Base-by-base conservation (phyloP, 2,329 filamentous ascomycete genomes). In the Colletotrichum brevisporum region DNA sequence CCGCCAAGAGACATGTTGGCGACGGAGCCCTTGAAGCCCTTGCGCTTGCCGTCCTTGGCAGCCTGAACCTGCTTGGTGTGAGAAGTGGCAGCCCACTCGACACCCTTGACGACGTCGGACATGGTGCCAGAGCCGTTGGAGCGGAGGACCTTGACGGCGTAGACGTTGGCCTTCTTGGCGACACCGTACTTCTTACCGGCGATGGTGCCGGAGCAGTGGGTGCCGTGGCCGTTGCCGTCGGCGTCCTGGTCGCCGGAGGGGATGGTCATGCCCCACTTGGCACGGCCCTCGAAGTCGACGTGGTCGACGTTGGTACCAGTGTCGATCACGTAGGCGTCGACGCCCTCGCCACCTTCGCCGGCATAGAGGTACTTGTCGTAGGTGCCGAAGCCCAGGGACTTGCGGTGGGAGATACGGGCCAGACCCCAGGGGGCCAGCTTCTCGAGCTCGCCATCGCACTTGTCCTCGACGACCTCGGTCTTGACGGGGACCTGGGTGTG, bases 1-100 rank as follows among this genome's bases (percentile, higher is more conserved):
- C 96, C 96, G 79, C 96, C 96, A 68, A 99, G 92, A 79, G 93
- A 97, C 96, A 99, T 99, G 91, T 99, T 99, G 86, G 97, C 96
- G 79, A 95, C 92, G 74, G 94, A 97, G 80, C 96, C 96, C 92
- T 98, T 98, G 92, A 98, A 98, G 81, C 92, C 93, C 92, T 98
- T 93, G 83, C 90, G 91, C 87, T 97, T 94, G 77, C 94, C 94
- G 64, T 89, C 87, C 91, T 97, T 97, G 77, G 93, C 93, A 71
- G 85, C 85, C 82, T 92, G 89, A 75, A 92, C 89, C 80, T 95
- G 89, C 80, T 93, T 89, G 58, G 88, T 77, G 84, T 99, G 97
- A 75, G 89, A 84, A 78, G 91, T 89, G 74, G 94, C 95, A 77
- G 96, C 96, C 85, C 90, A 98, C 85, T 99, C 95, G 72, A 99